phyloP scores from a whole-genome alignment of 2,329 filamentous ascomycete species.

The Trichoderma sp. region DNA sequence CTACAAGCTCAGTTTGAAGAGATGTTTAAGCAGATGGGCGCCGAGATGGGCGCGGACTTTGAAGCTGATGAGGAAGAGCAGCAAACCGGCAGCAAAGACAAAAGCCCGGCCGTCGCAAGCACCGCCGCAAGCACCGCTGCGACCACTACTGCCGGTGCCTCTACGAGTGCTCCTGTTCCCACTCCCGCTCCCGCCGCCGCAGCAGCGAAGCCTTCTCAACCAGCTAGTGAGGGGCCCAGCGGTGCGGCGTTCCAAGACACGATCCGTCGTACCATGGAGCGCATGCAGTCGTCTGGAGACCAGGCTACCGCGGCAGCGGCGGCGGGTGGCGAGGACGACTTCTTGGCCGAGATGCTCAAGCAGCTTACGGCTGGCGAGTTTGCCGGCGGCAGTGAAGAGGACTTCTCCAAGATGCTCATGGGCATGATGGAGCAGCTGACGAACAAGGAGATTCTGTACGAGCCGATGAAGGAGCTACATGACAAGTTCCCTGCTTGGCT shows the following conservation, averaged over 20 bases:
- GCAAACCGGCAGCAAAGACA: background rate
- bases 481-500: conserved; percentile 93
- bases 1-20: conserved; percentile 78
- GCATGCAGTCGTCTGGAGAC: conserved; percentile 87
- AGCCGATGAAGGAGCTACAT: conserved; percentile 96
- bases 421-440: conserved; percentile 99
- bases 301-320: conserved; percentile 78
- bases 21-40: conserved; percentile 72
- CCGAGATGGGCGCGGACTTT: conserved; percentile 59
- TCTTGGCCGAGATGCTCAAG: conserved; percentile 90
- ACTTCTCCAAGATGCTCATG: conserved; percentile 92
- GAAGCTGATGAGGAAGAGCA: conserved; percentile 24
- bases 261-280: conserved; percentile 91
- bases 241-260: conserved; percentile 77
- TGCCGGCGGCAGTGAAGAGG: conserved; percentile 69
- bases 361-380: conserved; percentile 67
- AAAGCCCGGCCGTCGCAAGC: background rate
- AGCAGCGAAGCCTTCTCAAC: conserved; percentile 22
- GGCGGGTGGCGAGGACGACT: conserved; percentile 69
- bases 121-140: conserved; percentile 21
- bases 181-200: background rate
- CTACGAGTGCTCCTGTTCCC: conserved; percentile 27
- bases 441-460: conserved; percentile 96
- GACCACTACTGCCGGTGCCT: conserved; percentile 28
- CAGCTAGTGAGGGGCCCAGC: conserved; percentile 31